Evolutionary conservation across 306 rosid genomes (phyloP).

Genomic region (Carpinus viminea): DNA sequence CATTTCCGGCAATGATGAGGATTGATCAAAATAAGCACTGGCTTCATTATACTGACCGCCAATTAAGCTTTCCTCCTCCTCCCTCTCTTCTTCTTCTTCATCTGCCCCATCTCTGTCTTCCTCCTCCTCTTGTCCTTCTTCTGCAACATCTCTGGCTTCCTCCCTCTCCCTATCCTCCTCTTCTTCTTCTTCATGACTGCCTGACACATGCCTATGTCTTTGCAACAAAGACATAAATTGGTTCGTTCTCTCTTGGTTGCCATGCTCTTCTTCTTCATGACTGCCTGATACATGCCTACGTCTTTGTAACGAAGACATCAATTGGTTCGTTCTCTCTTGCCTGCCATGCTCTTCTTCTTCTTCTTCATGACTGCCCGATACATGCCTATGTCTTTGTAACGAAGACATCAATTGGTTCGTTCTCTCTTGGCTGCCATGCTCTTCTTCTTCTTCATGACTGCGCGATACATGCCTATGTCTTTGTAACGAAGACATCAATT

Average conservation of each 20-base stretch:
- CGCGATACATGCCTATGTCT: constrained; percentile 19
- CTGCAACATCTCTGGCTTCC: constrained; percentile 10
- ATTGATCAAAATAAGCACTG: constrained; percentile 45
- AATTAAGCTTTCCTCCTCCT: constrained; percentile 38
- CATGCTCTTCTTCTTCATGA: constrained; percentile 34
- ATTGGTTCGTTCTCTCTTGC: constrained; percentile 26
- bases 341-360: constrained; percentile 33
- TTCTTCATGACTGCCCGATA: constrained; percentile 21
- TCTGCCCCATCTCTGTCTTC: constrained; percentile 15
- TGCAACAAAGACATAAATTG: constrained; percentile 34
- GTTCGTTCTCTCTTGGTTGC: constrained; percentile 25
- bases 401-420: constrained; percentile 28
- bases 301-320: constrained; percentile 34
- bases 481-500: constrained; percentile 32
- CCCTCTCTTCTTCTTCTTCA: constrained; percentile 15
- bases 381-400: constrained; percentile 28
- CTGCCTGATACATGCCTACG: constrained; percentile 12
- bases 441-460: constrained; percentile 26
- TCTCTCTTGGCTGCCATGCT: constrained; percentile 33
- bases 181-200: constrained; percentile 26
- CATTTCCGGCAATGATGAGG: constrained; percentile 39
- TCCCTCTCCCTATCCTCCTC: constrained; percentile 16
- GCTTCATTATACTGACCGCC: constrained; percentile 47
- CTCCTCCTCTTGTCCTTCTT: constrained; percentile 32
- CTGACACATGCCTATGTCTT: constrained; percentile 18